A percentile compares a stretch with the other conserved stretches of the same genome.
phyloP scores from a whole-genome alignment of 2,329 filamentous ascomycete genomes.

The Cercospora sp. region DNA sequence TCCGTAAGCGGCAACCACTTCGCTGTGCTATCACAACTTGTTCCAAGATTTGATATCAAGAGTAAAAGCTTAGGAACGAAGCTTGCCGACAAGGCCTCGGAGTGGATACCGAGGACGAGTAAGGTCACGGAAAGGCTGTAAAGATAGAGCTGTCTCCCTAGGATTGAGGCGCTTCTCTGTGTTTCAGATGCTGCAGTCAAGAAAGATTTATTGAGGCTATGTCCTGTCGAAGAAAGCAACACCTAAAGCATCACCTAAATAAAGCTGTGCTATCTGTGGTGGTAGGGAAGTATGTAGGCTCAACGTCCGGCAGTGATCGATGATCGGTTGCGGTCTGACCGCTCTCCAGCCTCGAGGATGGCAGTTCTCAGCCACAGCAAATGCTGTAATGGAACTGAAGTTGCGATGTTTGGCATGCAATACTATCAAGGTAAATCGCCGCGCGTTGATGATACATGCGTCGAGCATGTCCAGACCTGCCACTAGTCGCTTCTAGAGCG shows the following conservation, averaged over 20 bases:
- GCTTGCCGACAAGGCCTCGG: background rate
- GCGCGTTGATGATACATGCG: background rate
- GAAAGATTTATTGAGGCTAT: background rate
- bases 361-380: background rate
- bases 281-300: background rate
- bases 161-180: background rate
- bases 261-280: background rate
- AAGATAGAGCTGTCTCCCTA: background rate
- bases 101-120: background rate
- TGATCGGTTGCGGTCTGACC: background rate
- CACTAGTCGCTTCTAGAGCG: background rate
- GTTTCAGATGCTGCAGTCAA: background rate
- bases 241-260: background rate
- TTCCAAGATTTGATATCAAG: background rate
- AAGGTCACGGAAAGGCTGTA: background rate
- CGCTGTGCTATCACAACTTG: background rate
- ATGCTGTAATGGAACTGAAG: background rate
- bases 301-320: background rate
- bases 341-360: background rate
- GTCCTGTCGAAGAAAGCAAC: background rate
- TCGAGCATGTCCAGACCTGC: background rate
- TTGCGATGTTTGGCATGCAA: background rate
- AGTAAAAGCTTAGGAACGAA: background rate
- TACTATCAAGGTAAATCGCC: background rate
- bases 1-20: background rate